Evolutionary conservation across 1,284 basidiomycete genomes (phyloP).

Genomic region (Ustilago trichophora): DNA sequence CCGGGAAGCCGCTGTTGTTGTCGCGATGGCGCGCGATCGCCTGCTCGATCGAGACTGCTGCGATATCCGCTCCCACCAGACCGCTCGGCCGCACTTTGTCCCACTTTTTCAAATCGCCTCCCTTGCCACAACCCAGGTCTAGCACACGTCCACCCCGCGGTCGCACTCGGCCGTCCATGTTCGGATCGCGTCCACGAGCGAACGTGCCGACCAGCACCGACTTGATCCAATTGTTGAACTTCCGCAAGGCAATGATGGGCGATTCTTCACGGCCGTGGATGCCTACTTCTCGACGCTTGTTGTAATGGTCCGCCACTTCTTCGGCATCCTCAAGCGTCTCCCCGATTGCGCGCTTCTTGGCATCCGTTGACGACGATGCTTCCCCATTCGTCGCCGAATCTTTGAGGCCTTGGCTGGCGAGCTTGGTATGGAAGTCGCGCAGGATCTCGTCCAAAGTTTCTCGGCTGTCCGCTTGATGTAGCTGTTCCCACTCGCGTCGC

Average conservation of each 20-base stretch:
- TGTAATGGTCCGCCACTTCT: constrained; percentile 70
- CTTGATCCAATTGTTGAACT: constrained; percentile 89
- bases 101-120: constrained; percentile 97
- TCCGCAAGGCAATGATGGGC: constrained; percentile 93
- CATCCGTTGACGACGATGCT: background rate
- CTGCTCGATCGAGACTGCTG: constrained; percentile 87
- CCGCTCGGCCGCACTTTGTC: constrained; percentile 82
- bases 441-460: constrained; percentile 42
- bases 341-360: constrained; percentile 19
- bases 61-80: constrained; percentile 88
- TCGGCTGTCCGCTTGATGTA: constrained; percentile 28
- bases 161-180: constrained; percentile 22
- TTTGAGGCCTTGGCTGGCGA: background rate
- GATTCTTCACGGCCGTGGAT: constrained; percentile 84
- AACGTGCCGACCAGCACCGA: constrained; percentile 51
- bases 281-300: constrained; percentile 88
- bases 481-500: constrained; percentile 48
- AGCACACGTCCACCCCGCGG: constrained; percentile 76
- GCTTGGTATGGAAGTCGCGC: constrained; percentile 28
- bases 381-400: background rate
- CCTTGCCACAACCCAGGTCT: constrained; percentile 97
- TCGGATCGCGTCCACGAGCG: constrained; percentile 28
- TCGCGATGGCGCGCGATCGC: constrained; percentile 76
- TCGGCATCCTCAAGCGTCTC: constrained; percentile 40
- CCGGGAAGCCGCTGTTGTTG: constrained; percentile 74